Evolutionary conservation across 768 basidiomycete genomes (phyloP).

Genomic region (Mycena galopus): DNA sequence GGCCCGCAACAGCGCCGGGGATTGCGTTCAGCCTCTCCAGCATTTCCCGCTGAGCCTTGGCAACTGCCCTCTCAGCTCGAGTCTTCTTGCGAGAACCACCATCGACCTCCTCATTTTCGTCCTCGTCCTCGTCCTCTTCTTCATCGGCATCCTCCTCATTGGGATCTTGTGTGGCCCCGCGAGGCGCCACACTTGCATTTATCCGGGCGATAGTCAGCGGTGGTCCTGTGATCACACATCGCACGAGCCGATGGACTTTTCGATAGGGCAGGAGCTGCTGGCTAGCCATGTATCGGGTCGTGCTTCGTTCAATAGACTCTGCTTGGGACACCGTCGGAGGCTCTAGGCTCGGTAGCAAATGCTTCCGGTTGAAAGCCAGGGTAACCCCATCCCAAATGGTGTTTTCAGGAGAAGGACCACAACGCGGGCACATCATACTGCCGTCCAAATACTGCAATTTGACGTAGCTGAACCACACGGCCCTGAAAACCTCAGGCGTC

Average conservation of each 20-base stretch:
- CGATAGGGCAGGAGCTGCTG: not conserved
- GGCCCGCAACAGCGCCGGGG: not conserved
- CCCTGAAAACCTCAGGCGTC: constrained; percentile 21
- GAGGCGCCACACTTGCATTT: not conserved
- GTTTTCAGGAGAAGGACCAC: constrained; percentile 28
- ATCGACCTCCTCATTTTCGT: constrained; percentile 6
- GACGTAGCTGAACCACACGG: constrained; percentile 38
- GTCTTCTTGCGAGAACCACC: not conserved
- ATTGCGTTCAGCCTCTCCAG: not conserved
- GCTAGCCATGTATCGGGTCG: not conserved
- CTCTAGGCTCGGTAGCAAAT: constrained; percentile 23
- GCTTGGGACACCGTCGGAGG: constrained; percentile 28
- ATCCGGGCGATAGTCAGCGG: not conserved
- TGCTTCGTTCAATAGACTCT: not conserved
- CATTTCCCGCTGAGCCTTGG: not conserved
- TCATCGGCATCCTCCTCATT: too few species aligned
- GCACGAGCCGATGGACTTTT: not conserved
- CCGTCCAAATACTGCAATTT: constrained; percentile 28
- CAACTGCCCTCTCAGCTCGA: too few species aligned
- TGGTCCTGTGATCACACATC: not conserved
- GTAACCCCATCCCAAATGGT: constrained; percentile 39
- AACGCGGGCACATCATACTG: constrained; percentile 16
- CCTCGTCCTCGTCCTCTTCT: not conserved
- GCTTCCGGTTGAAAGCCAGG: constrained; percentile 34
- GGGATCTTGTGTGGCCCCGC: too few species aligned